Conservation (phyloP, 2,329 filamentous ascomycete species). For the Cryphonectria radicalis region DNA sequence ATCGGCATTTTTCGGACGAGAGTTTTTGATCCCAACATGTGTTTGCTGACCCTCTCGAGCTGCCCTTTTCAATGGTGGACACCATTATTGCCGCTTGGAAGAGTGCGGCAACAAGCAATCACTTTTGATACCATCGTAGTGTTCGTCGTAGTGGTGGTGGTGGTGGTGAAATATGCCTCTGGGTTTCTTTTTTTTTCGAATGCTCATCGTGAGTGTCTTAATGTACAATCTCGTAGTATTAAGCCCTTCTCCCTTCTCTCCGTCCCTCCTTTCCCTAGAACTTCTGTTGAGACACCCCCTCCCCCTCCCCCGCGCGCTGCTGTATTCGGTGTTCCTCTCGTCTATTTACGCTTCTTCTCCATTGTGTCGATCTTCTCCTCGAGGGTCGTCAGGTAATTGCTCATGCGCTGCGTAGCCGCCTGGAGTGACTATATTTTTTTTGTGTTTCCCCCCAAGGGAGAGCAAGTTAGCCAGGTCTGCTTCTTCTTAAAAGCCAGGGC, state of each 20-base stretch:
- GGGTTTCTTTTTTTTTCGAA: not conserved
- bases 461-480: constrained; percentile 12
- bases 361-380: constrained; percentile 77
- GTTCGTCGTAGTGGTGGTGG: not conserved
- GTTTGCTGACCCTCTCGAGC: not conserved
- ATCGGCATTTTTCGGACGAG: not conserved
- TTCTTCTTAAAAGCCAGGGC: not conserved
- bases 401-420: constrained; percentile 82
- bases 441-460: not conserved
- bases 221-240: constrained; percentile 7
- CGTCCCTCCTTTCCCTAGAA: not conserved
- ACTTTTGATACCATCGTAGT: not conserved
- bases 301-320: not conserved
- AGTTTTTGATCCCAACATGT: not conserved
- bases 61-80: not conserved
- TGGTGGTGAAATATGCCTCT: not conserved
- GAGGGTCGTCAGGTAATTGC: constrained; percentile 78
- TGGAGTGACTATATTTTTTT: constrained; percentile 71
- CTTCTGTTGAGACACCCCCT: not conserved
- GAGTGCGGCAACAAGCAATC: not conserved
- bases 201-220: not conserved
- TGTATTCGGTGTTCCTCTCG: not conserved
- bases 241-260: not conserved
- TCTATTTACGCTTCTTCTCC: constrained; percentile 69
- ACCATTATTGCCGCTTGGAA: not conserved